Evolutionary conservation across 176 grass and related monocot species (phyloP).

Genomic region (Cymbopogon citratus): DNA sequence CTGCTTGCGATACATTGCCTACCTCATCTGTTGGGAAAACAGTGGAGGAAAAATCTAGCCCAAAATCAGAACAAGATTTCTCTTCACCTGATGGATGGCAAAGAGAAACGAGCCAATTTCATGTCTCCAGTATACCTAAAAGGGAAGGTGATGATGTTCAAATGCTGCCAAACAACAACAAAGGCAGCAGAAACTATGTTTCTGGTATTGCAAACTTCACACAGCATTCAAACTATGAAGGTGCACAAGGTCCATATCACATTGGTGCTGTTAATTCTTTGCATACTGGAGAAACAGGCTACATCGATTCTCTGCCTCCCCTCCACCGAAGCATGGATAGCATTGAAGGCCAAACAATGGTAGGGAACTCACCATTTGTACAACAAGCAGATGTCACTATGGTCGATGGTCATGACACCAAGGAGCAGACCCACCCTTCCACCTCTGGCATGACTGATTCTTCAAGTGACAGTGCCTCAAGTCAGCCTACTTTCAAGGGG

Average conservation of each 20-base stretch:
- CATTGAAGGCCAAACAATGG: background rate
- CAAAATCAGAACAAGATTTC: constrained; percentile 45
- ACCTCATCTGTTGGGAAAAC: constrained; percentile 23
- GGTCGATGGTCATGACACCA: constrained; percentile 20
- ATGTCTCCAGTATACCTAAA: constrained; percentile 15
- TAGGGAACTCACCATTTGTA: constrained; percentile 9
- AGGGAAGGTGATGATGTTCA: constrained; percentile 22
- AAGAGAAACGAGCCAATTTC: constrained; percentile 22
- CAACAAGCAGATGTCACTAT: constrained; percentile 37
- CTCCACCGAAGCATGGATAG: background rate
- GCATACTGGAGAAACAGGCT: background rate
- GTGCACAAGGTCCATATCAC: background rate
- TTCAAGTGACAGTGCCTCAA: constrained; percentile 76
- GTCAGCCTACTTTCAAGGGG: constrained; percentile 56
- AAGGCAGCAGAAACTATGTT: background rate
- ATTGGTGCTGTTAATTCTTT: background rate
- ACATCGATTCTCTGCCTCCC: background rate
- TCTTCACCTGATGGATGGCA: constrained; percentile 26
- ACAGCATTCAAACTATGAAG: constrained; percentile 16
- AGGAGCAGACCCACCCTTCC: constrained; percentile 48
- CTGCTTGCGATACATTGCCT: constrained; percentile 18
- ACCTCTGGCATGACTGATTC: constrained; percentile 79
- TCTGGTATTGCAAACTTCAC: background rate
- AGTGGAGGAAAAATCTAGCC: constrained; percentile 24
- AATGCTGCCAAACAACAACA: constrained; percentile 7